Base-by-base conservation (phyloP, 116 monocot species). In the Posidonia oceanica region DNA sequence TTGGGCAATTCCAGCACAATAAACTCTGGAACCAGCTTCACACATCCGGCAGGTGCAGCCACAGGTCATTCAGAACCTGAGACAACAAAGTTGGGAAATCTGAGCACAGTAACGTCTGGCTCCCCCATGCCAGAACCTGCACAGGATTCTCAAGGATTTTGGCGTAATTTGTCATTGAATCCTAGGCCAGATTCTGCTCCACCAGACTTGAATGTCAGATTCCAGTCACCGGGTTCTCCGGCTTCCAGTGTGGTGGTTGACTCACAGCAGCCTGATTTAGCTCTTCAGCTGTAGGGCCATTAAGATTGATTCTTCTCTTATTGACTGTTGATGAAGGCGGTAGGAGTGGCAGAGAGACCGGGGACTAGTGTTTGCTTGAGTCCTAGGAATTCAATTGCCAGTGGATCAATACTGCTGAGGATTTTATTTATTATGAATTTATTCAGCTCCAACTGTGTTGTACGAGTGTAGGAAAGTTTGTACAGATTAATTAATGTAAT, bases 191-290 rank as follows among this genome's bases (percentile, higher is more conserved):
- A 75, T 52, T 78, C 86, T 56, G 74, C 71, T 36, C 76, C 86
- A 0, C 93, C 88, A 0, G 93, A 93, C 44, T 70, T 93, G 63
- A 93, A 93, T 71, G 72, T 88, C 23, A 74, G 86, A 68, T 93
- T 88, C 59, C 92, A 88, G 71, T 86, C 88, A 13, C 85, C 83
- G 15, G 75, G 81, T 52, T 88, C 91, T 14, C 88, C 88, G 13
- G 68, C 61, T 40, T 80, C 88, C 0, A 71, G 61, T 29, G 59
- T 65, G 15, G 52, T 72, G 39, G 71, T 78, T 13, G 83, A 84
- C 41, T 75, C 86, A 16, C 84, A 86, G 82, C 86, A 93, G 54
- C 87, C 89, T 52, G 86, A 93, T 79, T 81, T 93, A 66, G 89
- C 86, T 15, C 82, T 93, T 76, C 92, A 93, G 70, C 85, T 93